Evolutionary conservation across 2,329 filamentous ascomycete genomes (phyloP).

Genomic region (Aspergillus quadricinctus): DNA sequence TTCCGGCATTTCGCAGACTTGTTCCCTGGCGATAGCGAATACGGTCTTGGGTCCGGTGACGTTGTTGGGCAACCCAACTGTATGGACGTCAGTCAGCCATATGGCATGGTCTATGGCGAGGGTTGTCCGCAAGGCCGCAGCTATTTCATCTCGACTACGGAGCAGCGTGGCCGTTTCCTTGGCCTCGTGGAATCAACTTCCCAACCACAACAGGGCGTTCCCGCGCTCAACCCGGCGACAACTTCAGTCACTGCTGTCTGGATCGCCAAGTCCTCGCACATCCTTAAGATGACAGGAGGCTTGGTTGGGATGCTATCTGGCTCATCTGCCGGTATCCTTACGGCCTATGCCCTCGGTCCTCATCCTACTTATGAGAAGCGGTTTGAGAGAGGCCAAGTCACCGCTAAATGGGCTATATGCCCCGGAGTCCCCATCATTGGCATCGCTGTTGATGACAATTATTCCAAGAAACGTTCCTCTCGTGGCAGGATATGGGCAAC

Average conservation of each 20-base stretch:
- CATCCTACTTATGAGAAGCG: conserved; percentile 57
- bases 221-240: conserved; percentile 63
- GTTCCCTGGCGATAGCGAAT: conserved; percentile 67
- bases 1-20: conserved; percentile 75
- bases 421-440: conserved; percentile 89
- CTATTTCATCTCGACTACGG: conserved; percentile 70
- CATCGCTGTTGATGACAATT: conserved; percentile 78
- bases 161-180: conserved; percentile 73
- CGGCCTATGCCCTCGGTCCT: conserved; percentile 70
- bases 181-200: conserved; percentile 57
- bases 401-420: conserved; percentile 82
- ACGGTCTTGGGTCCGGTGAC: conserved; percentile 73
- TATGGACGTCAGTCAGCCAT: conserved; percentile 85
- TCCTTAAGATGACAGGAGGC: conserved; percentile 69
- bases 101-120: conserved; percentile 79
- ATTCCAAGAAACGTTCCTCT: conserved; percentile 65
- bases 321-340: conserved; percentile 77
- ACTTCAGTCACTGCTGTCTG: conserved; percentile 77
- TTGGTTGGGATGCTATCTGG: conserved; percentile 78
- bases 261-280: conserved; percentile 76
- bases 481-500: conserved; percentile 81
- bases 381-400: conserved; percentile 70
- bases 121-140: conserved; percentile 77
- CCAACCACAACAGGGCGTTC: conserved; percentile 67
- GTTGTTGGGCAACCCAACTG: conserved; percentile 73